Conservation (phyloP, 306 rosid genomes). For the Lathyrus sativus region DNA sequence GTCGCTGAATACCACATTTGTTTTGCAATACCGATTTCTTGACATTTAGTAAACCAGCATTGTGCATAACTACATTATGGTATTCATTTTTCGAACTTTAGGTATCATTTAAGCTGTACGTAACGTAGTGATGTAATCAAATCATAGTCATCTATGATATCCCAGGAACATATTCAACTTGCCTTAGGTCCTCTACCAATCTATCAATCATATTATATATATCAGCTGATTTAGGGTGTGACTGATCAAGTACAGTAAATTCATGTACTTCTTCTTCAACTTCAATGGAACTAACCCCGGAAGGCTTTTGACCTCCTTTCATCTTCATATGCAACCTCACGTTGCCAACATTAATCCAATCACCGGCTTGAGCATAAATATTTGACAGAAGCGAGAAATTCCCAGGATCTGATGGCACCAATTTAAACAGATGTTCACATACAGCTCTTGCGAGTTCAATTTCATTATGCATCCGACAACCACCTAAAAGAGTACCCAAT, state of each 20-base stretch:
- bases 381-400: slow-evolving; percentile 73
- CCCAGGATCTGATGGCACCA: slow-evolving; percentile 68
- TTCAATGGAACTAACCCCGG: slow-evolving; percentile 86
- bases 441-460: slow-evolving; percentile 66
- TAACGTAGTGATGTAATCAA: slow-evolving; percentile 7
- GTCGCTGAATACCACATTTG: not conserved
- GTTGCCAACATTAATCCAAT: slow-evolving; percentile 68
- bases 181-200: slow-evolving; percentile 60
- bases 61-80: slow-evolving; percentile 5
- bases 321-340: slow-evolving; percentile 64
- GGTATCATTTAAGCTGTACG: slow-evolving; percentile 17
- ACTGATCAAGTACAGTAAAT: slow-evolving; percentile 69
- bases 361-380: slow-evolving; percentile 81
- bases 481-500: slow-evolving; percentile 79
- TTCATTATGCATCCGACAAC: slow-evolving; percentile 77
- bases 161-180: slow-evolving; percentile 48
- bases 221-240: slow-evolving; percentile 71
- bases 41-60: slow-evolving; percentile 27
- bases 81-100: slow-evolving; percentile 5
- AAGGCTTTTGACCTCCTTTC: slow-evolving; percentile 63
- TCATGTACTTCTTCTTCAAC: slow-evolving; percentile 69
- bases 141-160: slow-evolving; percentile 24
- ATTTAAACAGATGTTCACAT: slow-evolving; percentile 50
- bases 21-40: slow-evolving; percentile 26
- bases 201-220: slow-evolving; percentile 73